Conservation (phyloP, 1,284 basidiomycete genomes). For the Ceratobasidium sp. region DNA sequence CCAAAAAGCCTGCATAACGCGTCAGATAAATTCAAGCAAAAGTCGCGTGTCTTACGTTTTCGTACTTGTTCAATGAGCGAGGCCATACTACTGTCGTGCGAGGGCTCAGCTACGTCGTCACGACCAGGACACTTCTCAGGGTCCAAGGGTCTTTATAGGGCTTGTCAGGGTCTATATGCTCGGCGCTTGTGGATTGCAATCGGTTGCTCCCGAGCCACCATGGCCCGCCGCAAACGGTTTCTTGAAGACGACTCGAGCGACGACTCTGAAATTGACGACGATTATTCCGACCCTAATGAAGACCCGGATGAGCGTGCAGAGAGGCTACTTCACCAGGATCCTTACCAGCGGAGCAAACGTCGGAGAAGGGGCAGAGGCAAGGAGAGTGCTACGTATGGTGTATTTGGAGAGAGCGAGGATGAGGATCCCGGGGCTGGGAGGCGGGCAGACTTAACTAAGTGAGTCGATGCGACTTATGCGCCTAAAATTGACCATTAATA, state of each 20-base stretch:
- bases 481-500: background rate
- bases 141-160: constrained; percentile 6
- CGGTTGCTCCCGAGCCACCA: constrained; percentile 50
- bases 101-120: constrained; percentile 24
- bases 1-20: constrained; percentile 66
- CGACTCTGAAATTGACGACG: constrained; percentile 53
- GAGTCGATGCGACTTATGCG: constrained; percentile 45
- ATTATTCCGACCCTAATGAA: constrained; percentile 46
- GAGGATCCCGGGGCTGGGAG: constrained; percentile 51
- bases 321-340: constrained; percentile 77
- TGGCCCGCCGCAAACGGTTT: constrained; percentile 83
- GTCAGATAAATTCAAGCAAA: background rate
- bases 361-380: constrained; percentile 65
- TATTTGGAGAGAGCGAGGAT: constrained; percentile 75
- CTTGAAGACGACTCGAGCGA: constrained; percentile 73
- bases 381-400: constrained; percentile 79
- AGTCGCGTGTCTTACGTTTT: constrained; percentile 14
- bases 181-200: constrained; percentile 23
- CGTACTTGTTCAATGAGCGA: constrained; percentile 40
- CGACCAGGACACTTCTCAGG: constrained; percentile 17
- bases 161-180: background rate
- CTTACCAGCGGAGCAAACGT: constrained; percentile 69
- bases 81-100: constrained; percentile 21
- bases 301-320: constrained; percentile 77
- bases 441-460: constrained; percentile 69